Evolutionary conservation across 2,329 filamentous ascomycete species (phyloP).

Genomic region (Trichocomaceae sp.): DNA sequence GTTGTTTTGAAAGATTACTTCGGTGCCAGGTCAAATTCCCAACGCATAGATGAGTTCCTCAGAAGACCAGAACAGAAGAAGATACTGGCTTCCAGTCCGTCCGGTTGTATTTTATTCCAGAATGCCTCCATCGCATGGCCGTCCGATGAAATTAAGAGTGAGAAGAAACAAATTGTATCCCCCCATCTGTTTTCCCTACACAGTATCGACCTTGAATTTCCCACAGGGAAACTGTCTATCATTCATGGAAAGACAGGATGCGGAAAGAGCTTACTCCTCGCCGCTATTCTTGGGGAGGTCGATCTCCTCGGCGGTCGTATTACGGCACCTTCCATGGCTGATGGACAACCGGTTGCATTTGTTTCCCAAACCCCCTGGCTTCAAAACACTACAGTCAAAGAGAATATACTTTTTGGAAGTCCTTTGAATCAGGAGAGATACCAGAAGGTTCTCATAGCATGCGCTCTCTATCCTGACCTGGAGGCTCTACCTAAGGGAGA

Average conservation of each 20-base stretch:
- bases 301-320: constrained; percentile 61
- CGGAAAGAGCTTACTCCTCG: constrained; percentile 70
- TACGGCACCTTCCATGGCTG: constrained; percentile 43
- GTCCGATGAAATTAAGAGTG: neutral
- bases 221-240: constrained; percentile 61
- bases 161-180: neutral
- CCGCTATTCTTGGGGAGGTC: constrained; percentile 67
- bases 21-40: neutral
- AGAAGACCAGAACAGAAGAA: neutral
- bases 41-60: neutral
- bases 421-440: constrained; percentile 65
- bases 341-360: constrained; percentile 57
- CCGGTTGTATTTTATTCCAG: neutral
- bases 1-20: constrained; percentile 4
- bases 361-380: constrained; percentile 79
- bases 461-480: too few species aligned
- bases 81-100: neutral
- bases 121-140: constrained; percentile 6
- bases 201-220: constrained; percentile 60
- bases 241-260: constrained; percentile 71
- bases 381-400: constrained; percentile 69
- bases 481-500: constrained; percentile 53
- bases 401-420: constrained; percentile 72
- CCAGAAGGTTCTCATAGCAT: neutral
- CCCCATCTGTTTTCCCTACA: constrained; percentile 38